Evolutionary conservation across 139 green algal genomes (phyloP), one percentile per base, ranked within the genome.

Genomic region (Asterochloris sp.): DNA sequence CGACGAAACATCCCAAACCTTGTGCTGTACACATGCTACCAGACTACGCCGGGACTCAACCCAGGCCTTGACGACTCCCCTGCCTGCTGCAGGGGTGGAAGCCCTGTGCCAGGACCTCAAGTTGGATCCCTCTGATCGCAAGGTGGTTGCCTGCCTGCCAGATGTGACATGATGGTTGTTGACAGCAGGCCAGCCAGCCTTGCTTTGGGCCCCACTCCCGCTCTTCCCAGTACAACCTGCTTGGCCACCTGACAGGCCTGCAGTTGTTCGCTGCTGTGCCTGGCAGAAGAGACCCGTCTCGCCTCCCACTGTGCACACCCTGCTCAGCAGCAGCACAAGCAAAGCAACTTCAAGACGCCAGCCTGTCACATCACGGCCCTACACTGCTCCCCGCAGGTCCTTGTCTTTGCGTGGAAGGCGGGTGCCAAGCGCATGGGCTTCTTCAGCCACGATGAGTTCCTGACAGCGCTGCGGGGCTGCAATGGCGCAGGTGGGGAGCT

Each of bases 331-430:
- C 19, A 38, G 71, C 26, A 21, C 71, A 76, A 28, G n/a, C 2
- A 2, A 29, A 19, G 23, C 23, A 19, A 21, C 1, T 11, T 76
- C 15, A 10, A 27, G 19, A 24, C 2, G 66, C 66, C 66, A 26
- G 23, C 66, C 66, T 24, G 21, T 73, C 21, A 73, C 2, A 8
- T 26, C 27, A 19, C 28, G 66, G 11, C n/a, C 11, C 69, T 14
- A 13, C 28, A 21, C 10, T 76, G 15, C 9, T 24, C 13, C 38
- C 12, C 68, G 15, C 78, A 86, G 83, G 91, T 93, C 28, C 85
- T 94, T 15, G 67, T 91, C 68, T 76, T 94, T 28, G 87, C 89
- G 62, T 92, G 87, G 86, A 90, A 88, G 63, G 85, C 91, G 86
- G 79, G 84, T 10, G 89, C 89, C 11, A 26, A 85, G 69, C 85